These are phyloP conservation scores for Dryadomyces quercivorus DNA, from an alignment of 2,329 filamentous ascomycete species.

Conservation along the genomic window DNA sequence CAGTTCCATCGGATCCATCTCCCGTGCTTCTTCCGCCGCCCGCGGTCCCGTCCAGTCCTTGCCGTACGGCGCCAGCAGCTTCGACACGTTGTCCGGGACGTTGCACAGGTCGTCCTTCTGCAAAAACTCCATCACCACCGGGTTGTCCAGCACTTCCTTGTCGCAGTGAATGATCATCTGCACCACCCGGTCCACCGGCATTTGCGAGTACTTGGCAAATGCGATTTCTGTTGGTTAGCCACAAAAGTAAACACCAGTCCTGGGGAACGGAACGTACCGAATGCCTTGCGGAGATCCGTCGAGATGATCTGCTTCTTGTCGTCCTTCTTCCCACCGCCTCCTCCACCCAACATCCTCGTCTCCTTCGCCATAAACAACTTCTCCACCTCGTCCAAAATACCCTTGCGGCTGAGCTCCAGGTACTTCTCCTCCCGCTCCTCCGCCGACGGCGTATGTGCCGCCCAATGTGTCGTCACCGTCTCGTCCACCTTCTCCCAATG, in stretches of 20 bases:
- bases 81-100: constrained; percentile 79
- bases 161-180: constrained; percentile 96
- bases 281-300: constrained; percentile 76
- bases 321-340: constrained; percentile 65
- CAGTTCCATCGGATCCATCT: constrained; percentile 77
- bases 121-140: constrained; percentile 91
- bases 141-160: constrained; percentile 73
- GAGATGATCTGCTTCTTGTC: constrained; percentile 98
- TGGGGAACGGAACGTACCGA: constrained; percentile 35
- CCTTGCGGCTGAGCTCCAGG: constrained; percentile 80
- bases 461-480: constrained; percentile 87
- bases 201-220: constrained; percentile 82
- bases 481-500: constrained; percentile 99
- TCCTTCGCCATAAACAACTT: constrained; percentile 97
- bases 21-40: constrained; percentile 62
- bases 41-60: constrained; percentile 92
- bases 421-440: constrained; percentile 94
- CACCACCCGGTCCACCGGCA: constrained; percentile 71
- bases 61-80: constrained; percentile 88
- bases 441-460: constrained; percentile 69
- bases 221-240: constrained; percentile 68
- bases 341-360: constrained; percentile 71
- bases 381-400: constrained; percentile 94
- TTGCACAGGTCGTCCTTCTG: constrained; percentile 87
- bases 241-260: too few species aligned